Conservation (phyloP, 345 rosid species). For the Euphorbia pulcherrima region DNA sequence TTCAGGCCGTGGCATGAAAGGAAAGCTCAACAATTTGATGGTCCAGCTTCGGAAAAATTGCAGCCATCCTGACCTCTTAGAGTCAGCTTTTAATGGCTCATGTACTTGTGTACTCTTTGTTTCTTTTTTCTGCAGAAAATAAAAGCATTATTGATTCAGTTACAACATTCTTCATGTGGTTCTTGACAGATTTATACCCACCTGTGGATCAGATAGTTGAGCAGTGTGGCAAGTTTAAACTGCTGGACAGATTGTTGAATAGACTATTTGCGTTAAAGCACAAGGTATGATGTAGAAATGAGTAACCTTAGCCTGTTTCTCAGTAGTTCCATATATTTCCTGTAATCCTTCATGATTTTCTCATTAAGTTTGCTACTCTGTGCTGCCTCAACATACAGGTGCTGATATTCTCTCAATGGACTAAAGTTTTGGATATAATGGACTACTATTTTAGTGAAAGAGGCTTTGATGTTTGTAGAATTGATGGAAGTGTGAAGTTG, state of each 20-base stretch:
- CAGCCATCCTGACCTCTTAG: constrained; percentile 94
- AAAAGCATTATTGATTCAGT: constrained; percentile 2
- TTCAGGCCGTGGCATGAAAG: constrained; percentile 55
- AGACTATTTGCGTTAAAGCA: constrained; percentile 63
- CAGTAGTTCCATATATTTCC: background rate
- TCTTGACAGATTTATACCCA: constrained; percentile 60
- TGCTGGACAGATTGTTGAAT: constrained; percentile 65
- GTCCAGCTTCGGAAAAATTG: constrained; percentile 91
- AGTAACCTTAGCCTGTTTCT: constrained; percentile 5
- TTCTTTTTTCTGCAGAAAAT: constrained; percentile 1
- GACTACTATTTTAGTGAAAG: constrained; percentile 90
- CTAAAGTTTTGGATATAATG: constrained; percentile 83
- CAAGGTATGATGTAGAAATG: constrained; percentile 52
- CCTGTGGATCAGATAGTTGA: constrained; percentile 72
- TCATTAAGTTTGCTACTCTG: constrained; percentile 8
- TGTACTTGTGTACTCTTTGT: constrained; percentile 33
- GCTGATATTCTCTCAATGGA: constrained; percentile 86
- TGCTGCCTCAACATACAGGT: constrained; percentile 45
- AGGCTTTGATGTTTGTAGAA: constrained; percentile 83
- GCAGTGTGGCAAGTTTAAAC: constrained; percentile 87
- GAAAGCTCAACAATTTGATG: constrained; percentile 72
- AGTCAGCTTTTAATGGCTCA: constrained; percentile 62
- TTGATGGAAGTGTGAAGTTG: constrained; percentile 76
- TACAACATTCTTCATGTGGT: constrained; percentile 2
- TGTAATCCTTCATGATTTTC: background rate